Evolutionary conservation across 371 early-diverging fungal genomes (phyloP).

Genomic region (Encephalitozoon hellem): DNA sequence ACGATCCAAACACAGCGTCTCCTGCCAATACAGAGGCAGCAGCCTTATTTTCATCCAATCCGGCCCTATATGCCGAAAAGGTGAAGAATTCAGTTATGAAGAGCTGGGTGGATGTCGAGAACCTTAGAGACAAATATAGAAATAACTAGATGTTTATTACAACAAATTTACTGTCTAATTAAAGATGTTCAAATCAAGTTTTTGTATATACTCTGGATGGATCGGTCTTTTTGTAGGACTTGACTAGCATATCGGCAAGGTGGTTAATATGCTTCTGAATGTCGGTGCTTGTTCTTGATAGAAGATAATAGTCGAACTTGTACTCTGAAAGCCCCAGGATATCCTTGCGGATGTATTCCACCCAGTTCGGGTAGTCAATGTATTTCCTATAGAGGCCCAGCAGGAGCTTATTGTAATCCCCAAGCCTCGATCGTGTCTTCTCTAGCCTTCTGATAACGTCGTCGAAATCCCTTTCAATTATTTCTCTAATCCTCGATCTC

Average conservation of each 20-base stretch:
- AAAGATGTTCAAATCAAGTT: neutral
- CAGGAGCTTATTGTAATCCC: constrained; percentile 37
- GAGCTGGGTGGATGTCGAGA: constrained; percentile 66
- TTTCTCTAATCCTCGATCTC: constrained; percentile 38
- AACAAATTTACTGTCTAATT: neutral
- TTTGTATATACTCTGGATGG: neutral
- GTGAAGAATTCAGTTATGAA: constrained; percentile 82
- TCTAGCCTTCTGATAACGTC: constrained; percentile 20
- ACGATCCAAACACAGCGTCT: constrained; percentile 90
- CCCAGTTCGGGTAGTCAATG: constrained; percentile 39
- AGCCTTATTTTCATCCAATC: constrained; percentile 76
- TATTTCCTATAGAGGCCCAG: constrained; percentile 36
- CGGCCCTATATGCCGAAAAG: constrained; percentile 77
- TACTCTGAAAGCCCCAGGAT: constrained; percentile 27
- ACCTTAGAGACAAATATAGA: constrained; percentile 14
- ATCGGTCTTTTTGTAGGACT: constrained; percentile 14
- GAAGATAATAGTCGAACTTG: constrained; percentile 51
- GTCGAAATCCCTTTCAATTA: constrained; percentile 31
- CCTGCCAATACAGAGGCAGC: constrained; percentile 97
- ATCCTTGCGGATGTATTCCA: constrained; percentile 41
- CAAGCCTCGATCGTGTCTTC: constrained; percentile 16
- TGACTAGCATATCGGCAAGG: constrained; percentile 34
- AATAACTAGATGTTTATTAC: neutral
- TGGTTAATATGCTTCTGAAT: constrained; percentile 47
- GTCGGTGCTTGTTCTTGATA: constrained; percentile 38